A percentile compares a stretch with the other conserved stretches of the same genome.
Conservation (phyloP, 208 protist genomes). For the Wallacemonas sp. region DNA sequence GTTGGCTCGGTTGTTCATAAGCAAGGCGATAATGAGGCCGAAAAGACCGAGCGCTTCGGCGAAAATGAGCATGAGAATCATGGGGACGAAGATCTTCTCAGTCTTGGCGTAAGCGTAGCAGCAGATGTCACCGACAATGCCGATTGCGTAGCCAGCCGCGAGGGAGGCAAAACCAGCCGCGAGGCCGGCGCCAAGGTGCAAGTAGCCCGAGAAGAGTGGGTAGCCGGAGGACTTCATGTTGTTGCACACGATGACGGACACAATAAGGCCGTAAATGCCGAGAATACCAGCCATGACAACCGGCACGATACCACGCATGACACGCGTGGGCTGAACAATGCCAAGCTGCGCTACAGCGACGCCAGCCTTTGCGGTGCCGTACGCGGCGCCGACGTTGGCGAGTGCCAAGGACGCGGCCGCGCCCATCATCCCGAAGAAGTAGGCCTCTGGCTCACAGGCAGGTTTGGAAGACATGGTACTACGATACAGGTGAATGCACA, state of each 20-base stretch:
- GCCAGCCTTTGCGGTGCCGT: constrained; percentile 97
- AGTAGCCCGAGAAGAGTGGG: constrained; percentile 88
- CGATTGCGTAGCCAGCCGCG: constrained; percentile 98
- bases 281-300: constrained; percentile 95
- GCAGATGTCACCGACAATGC: constrained; percentile 98
- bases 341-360: constrained; percentile 97
- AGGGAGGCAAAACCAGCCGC: constrained; percentile 95
- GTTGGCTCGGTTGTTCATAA: constrained; percentile 86
- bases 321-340: constrained; percentile 92
- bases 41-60: constrained; percentile 98
- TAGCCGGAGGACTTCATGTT: constrained; percentile 79
- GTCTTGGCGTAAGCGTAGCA: constrained; percentile 93
- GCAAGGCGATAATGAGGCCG: constrained; percentile 98
- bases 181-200: constrained; percentile 97
- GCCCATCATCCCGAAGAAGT: constrained; percentile 96
- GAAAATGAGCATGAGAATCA: constrained; percentile 99
- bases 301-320: constrained; percentile 94
- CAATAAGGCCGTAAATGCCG: constrained; percentile 88
- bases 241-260: constrained; percentile 87
- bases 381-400: constrained; percentile 96
- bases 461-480: constrained; percentile 24
- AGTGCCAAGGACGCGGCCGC: constrained; percentile 84
- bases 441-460: constrained; percentile 59
- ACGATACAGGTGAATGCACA: not conserved
- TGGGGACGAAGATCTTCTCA: constrained; percentile 98